Evolutionary conservation across 192 early-diverging fungal species (phyloP), one percentile per base, ranked within the genome.

Genomic region (Entomortierella chlamydospora): DNA sequence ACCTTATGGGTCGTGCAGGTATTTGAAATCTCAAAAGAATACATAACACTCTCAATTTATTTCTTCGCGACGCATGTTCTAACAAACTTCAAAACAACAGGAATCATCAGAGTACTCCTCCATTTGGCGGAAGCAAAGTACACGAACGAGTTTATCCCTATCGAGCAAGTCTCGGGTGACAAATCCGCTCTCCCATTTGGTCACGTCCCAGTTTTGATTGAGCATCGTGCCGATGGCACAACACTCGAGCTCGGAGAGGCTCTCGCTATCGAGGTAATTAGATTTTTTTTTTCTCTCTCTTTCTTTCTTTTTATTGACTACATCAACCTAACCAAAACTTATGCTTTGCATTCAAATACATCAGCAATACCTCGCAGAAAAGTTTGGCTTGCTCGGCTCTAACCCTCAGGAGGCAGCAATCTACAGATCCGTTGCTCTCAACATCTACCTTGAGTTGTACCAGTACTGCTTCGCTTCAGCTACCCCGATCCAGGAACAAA

Each of bases 331-430:
- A 25, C n/a, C 29, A 13, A 37, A 10, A 1, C 20, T 25, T 43
- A 12, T 57, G 47, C 45, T 57, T 57, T 13, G 23, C 26, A 47
- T 23, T 29, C n/a, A 20, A n/a, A 22, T 20, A 17, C 4, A 49
- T 22, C 56, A 69, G 74, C 74, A 79, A 17, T 79, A 79, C 34
- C 57, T 70, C 9, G 74, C 74, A 17, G 74, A 79, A 26, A 79
- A 79, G 30, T 70, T 65, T 37, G 67, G 61, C 30, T 26, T 79
- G 2, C 67, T 79, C 28, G 67, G 61, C 3, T 70, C 74, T 5
- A 59, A 66, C 2, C 66, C 67, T 12, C 61, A 69, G 22, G 67
- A 79, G 15, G 31, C 56, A 10, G 74, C 74, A 4, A 4, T 22
- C 23, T 58, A 54, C 28, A 70, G 59, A 25, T 79, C 74, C 2